Base-by-base conservation (phyloP, 2,329 filamentous ascomycete genomes). In the Fusarium sp. region DNA sequence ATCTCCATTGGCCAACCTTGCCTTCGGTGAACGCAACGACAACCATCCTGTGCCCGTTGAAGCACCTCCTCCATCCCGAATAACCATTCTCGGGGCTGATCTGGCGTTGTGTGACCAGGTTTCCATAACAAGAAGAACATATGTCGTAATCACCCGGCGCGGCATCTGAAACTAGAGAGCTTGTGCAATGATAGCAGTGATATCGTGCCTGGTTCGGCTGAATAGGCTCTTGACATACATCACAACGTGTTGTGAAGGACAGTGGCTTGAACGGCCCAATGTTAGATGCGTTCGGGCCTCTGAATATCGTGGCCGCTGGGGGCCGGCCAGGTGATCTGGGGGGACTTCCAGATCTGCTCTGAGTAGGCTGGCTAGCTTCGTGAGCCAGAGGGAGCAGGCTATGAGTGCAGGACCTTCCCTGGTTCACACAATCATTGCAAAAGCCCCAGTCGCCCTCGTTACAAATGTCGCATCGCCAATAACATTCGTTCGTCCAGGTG, bases 391-490 rank as follows among this genome's bases (percentile, higher is more conserved):
- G 93, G 1, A 97, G 82, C 1, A 98, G 83, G 8, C 91, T 85
- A 74, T 98, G 95, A 0, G 89, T 91, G 78, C 95, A 98, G 61
- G 89, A 91, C 61, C 85, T 85, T 17, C 93, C 94, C 76, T 90
- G 89, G 60, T 95, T 94, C 28, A 97, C 93, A 69, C 95, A 98
- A 62, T 85, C 81, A 71, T 94, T 93, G 79, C 95, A 98, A 76
- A 93, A 97, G 0, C 95, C 95, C 94, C 94, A 98, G 74, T 96
- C 94, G 7, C 93, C 95, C 65, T 96, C 89, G 72, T 97, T 97
- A 79, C 95, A 98, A 24, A 85, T 77, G 60, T 91, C 88, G 77
- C 95, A 98, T 65, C 92, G 89, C 95, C 94, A 98, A 78, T 92
- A 97, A 78, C 93, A 96, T 50, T 90, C 86, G 72, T 96, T 94